Evolutionary conservation across 2,329 filamentous ascomycete species (phyloP).

Genomic region (Ilyonectria mors-panacis): DNA sequence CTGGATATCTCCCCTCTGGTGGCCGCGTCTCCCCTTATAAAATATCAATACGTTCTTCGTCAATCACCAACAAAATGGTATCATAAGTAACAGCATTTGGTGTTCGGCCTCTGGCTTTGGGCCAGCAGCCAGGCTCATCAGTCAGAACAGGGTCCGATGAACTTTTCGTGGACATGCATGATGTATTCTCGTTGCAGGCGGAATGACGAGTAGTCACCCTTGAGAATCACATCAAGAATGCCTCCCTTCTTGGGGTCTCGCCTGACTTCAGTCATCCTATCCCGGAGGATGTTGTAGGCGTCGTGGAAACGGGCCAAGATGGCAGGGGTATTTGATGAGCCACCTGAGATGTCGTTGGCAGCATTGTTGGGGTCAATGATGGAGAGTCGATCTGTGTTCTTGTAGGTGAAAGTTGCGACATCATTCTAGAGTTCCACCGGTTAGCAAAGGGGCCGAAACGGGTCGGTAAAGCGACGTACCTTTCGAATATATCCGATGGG

Average conservation of each 20-base stretch:
- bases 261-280: slow-evolving; percentile 70
- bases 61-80: slow-evolving; percentile 35
- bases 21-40: slow-evolving; percentile 21
- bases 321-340: slow-evolving; percentile 78
- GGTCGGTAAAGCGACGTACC: slow-evolving; percentile 61
- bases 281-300: slow-evolving; percentile 71
- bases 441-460: slow-evolving; percentile 6
- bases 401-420: slow-evolving; percentile 66
- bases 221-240: slow-evolving; percentile 80
- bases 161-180: slow-evolving; percentile 63
- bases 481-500: slow-evolving; percentile 81
- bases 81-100: slow-evolving; percentile 25
- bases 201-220: slow-evolving; percentile 85
- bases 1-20: slow-evolving; percentile 23
- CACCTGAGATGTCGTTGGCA: slow-evolving; percentile 91
- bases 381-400: slow-evolving; percentile 78
- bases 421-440: slow-evolving; percentile 53
- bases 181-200: slow-evolving; percentile 77
- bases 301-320: slow-evolving; percentile 80
- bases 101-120: slow-evolving; percentile 3
- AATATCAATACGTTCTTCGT: slow-evolving; percentile 18
- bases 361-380: slow-evolving; percentile 94
- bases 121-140: slow-evolving; percentile 27
- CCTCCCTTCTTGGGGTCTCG: slow-evolving; percentile 47
- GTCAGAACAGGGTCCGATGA: slow-evolving; percentile 53